Evolutionary conservation across 108 stramenopile species (phyloP).

Genomic region (Cyclotella cryptica): DNA sequence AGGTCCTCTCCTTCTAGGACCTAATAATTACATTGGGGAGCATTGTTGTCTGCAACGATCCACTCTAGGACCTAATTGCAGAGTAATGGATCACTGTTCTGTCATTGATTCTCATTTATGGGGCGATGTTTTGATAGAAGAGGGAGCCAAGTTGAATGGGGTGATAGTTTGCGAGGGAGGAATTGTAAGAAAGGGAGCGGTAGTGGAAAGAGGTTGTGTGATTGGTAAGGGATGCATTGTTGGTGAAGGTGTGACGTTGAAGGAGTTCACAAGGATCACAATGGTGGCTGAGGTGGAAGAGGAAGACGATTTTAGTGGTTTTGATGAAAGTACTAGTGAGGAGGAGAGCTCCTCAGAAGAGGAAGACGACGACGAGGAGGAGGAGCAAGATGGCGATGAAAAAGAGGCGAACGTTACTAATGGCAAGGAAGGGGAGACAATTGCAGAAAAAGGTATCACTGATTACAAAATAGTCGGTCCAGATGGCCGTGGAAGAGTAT

Average conservation of each 20-base stretch:
- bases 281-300: slow-evolving; percentile 65
- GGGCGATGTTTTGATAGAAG: slow-evolving; percentile 77
- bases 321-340: slow-evolving; percentile 50
- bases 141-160: slow-evolving; percentile 68
- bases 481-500: slow-evolving; percentile 73
- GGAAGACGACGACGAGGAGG: slow-evolving; percentile 36
- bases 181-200: slow-evolving; percentile 71
- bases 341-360: slow-evolving; percentile 41
- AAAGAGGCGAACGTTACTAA: background rate
- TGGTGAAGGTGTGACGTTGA: slow-evolving; percentile 75
- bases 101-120: slow-evolving; percentile 86
- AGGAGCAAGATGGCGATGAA: slow-evolving; percentile 29
- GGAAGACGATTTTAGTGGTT: slow-evolving; percentile 63
- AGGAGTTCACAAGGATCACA: slow-evolving; percentile 90
- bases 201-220: slow-evolving; percentile 84
- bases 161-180: slow-evolving; percentile 81
- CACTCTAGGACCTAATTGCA: slow-evolving; percentile 83
- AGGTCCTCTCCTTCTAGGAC: slow-evolving; percentile 79
- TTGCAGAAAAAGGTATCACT: slow-evolving; percentile 23
- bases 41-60: slow-evolving; percentile 64
- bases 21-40: slow-evolving; percentile 70
- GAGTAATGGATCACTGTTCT: slow-evolving; percentile 60
- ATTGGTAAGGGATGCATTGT: slow-evolving; percentile 90
- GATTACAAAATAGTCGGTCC: slow-evolving; percentile 65
- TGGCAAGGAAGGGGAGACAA: background rate